Conservation (phyloP, 2,329 filamentous ascomycete species). For the Berkeleyomyces rouxiae region DNA sequence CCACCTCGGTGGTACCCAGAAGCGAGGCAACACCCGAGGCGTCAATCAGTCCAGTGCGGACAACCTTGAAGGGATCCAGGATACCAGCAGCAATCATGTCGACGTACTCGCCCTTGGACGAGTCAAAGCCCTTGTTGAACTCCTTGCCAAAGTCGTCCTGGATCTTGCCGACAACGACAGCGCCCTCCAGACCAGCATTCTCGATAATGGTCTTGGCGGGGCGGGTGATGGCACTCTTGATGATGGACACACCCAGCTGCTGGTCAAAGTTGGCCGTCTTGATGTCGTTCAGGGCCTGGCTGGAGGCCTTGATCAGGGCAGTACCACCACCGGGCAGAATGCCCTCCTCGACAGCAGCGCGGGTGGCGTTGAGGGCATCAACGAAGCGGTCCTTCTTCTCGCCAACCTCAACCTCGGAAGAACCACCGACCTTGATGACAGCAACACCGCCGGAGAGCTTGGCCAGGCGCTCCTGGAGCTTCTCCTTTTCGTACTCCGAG, state of each 20-base stretch:
- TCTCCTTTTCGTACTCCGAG: slow-evolving; percentile 99
- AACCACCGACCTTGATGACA: slow-evolving; percentile 96
- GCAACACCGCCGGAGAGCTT: slow-evolving; percentile 98
- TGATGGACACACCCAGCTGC: slow-evolving; percentile 91
- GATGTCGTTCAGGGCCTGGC: slow-evolving; percentile 66
- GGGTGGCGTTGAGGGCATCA: slow-evolving; percentile 93
- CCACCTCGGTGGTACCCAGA: slow-evolving; percentile 93
- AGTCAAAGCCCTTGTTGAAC: slow-evolving; percentile 98
- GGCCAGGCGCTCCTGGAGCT: slow-evolving; percentile 97
- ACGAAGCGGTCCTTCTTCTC: slow-evolving; percentile 99
- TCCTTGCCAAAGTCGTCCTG: slow-evolving; percentile 80
- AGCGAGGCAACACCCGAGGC: slow-evolving; percentile 92
- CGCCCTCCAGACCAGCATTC: slow-evolving; percentile 92
- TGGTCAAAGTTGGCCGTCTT: slow-evolving; percentile 96
- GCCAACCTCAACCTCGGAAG: slow-evolving; percentile 94
- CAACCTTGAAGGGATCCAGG: slow-evolving; percentile 97
- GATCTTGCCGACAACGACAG: slow-evolving; percentile 93
- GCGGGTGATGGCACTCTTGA: slow-evolving; percentile 95
- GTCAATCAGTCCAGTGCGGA: slow-evolving; percentile 87
- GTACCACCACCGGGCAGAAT: slow-evolving; percentile 98
- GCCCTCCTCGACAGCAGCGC: slow-evolving; percentile 95
- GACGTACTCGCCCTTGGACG: slow-evolving; percentile 90
- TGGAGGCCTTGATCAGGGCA: slow-evolving; percentile 89
- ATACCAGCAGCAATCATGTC: slow-evolving; percentile 98
- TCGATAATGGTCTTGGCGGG: slow-evolving; percentile 92